Evolutionary conservation across 805 yeast species (phyloP), one percentile per base, ranked within the genome.

Genomic region (Clavispora carvajalis): DNA sequence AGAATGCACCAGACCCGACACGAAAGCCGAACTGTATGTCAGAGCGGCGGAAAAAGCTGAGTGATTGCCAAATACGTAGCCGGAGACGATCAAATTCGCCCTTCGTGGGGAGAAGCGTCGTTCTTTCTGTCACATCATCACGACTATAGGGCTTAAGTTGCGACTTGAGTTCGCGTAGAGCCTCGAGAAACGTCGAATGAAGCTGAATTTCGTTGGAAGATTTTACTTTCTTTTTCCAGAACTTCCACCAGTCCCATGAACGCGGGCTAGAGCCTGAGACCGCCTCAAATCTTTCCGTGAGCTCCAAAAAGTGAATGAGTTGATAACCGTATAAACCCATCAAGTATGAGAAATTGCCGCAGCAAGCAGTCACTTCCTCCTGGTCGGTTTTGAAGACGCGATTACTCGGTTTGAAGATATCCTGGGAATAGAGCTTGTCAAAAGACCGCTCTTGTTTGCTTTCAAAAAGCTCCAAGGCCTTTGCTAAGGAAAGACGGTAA

Each of bases 351-450:
- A 85, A 85, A 55, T 85, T 84, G 1, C 90, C 91, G 63, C 93
- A 85, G 34, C 85, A 76, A 0, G 95, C 95, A 1, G 90, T 85
- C 3, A 85, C 83, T 48, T 84, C 89, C 60, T 85, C 95, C 50
- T 82, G 84, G 44, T 80, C 82, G 1, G 82, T 70, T 44, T 70
- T 74, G 30, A 69, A 54, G 53, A 62, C 30, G 52, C 70, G 51
- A 36, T 62, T 53, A 43, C 54, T 43, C 2, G 59, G 42, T 30
- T 64, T 62, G 55, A 80, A 80, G 7, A 76, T 62, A 4, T 72
- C 73, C 52, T 80, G 78, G 2, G 68, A 60, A 51, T 86, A 85
- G 12, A 85, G 59, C 46, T 68, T 71, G 26, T 69, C 70, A 40
- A 85, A 73, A 0, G 91, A 79, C 36, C 64, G 65, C 1, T 63